phyloP scores from a whole-genome alignment of 306 rosid genomes.

The Lotus japonicus region DNA sequence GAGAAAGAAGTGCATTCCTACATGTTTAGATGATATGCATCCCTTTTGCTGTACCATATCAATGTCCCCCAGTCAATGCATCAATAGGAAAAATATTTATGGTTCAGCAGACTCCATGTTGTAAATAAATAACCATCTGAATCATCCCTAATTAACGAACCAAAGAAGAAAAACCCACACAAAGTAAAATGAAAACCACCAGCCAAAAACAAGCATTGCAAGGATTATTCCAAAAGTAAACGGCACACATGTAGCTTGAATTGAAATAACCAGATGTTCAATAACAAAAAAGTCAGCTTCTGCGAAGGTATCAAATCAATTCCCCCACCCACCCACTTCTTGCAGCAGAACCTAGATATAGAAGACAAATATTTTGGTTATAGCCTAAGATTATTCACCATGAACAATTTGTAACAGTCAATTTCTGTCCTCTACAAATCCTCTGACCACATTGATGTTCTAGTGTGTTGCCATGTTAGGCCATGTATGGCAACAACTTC shows the following conservation, averaged over 20 bases:
- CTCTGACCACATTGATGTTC: conserved; percentile 11
- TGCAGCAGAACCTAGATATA: conserved; percentile 19
- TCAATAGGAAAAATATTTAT: conserved; percentile 5
- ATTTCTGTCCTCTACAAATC: conserved; percentile 20
- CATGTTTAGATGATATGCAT: conserved; percentile 8
- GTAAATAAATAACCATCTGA: conserved; percentile 18
- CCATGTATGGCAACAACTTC: conserved; percentile 11
- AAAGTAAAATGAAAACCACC: conserved; percentile 25
- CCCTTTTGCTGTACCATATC: conserved; percentile 16
- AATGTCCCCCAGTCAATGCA: background rate
- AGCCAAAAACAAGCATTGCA: conserved; percentile 19
- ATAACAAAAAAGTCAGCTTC: conserved; percentile 26
- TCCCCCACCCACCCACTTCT: conserved; percentile 26
- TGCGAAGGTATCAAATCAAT: conserved; percentile 1
- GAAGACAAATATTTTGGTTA: conserved; percentile 23
- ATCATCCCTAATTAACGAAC: conserved; percentile 15
- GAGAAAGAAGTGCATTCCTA: conserved; percentile 15
- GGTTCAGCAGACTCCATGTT: conserved; percentile 18
- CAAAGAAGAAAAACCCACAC: conserved; percentile 23
- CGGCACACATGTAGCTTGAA: conserved; percentile 10
- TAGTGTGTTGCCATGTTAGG: background rate
- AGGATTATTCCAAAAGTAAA: conserved; percentile 18
- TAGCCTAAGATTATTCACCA: background rate
- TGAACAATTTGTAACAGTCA: conserved; percentile 10
- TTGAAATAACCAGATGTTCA: conserved; percentile 23